Percentiles rank a stretch among this genome's conserved stretches.
These are phyloP conservation scores for Centrapalus pauciflorus DNA, from an alignment of 129 eudicot species.

Conservation along the genomic window DNA sequence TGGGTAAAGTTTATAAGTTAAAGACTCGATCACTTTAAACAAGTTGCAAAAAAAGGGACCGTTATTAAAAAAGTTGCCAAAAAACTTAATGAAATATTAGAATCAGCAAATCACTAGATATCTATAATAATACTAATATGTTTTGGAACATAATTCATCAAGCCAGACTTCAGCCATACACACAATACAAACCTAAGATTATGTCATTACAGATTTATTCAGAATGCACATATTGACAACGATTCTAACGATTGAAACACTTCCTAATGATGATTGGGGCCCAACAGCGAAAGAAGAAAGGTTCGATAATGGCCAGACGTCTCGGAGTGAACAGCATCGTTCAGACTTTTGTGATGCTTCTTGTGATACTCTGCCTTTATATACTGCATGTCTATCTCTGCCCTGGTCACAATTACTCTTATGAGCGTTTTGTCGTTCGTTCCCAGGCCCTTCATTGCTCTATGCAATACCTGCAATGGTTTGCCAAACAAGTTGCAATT, in stretches of 20 bases:
- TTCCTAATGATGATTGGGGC: conserved; percentile 40
- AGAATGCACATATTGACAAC: background rate
- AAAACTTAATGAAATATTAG: no score
- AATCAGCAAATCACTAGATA: no score
- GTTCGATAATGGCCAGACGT: conserved; percentile 69
- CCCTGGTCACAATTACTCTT: conserved; percentile 74
- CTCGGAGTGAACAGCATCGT: conserved; percentile 76
- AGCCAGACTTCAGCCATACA: background rate
- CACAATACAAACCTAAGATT: background rate
- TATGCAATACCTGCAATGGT: conserved; percentile 48
- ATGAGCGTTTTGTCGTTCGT: conserved; percentile 59
- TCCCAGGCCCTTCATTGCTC: conserved; percentile 94
- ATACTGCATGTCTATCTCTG: conserved; percentile 81
- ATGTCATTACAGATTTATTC: background rate
- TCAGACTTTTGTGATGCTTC: conserved; percentile 57
- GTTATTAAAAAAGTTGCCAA: background rate
- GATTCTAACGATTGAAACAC: background rate
- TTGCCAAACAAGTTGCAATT: no score
- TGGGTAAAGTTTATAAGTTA: no score
- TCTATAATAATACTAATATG: no score
- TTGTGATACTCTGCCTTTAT: conserved; percentile 80
- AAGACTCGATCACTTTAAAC: no score
- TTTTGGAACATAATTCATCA: no score
- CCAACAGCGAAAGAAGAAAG: conserved; percentile 77
- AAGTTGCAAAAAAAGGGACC: no score